Base-by-base conservation (phyloP, 2,329 filamentous ascomycete genomes). In the Cordyceps militaris region DNA sequence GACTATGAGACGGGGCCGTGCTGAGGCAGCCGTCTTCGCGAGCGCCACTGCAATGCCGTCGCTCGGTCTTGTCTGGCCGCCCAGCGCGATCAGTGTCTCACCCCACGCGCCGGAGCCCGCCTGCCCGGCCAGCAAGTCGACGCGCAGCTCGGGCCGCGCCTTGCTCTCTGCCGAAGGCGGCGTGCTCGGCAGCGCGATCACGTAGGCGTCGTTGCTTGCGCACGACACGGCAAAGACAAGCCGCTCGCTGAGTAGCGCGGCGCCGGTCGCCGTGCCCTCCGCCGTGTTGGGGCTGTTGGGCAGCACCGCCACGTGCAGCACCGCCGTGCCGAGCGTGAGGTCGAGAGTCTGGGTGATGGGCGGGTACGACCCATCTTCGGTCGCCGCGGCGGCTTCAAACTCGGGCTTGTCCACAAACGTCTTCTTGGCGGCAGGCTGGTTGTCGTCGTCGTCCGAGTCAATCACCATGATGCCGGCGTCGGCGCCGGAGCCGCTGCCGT, bases 51-150 rank as follows among this genome's bases (percentile, higher is more conserved):
- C 79, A 11, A 86, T 66, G 5, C 80, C 81, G 59, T 82, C 75
- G 32, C 79, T 80, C 28, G 74, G 71, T 60, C 74, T 79, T 47
- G 73, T 71, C 65, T 83, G 81, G 1, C 83, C 82, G 19, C 70
- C 70, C 7, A 87, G 74, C 11, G 78, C 66, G 1, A 79, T 73
- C 24, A 87, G 69, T 0, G 76, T 78, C 69, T 87, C 84, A 7
- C 83, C 83, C 82, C 84, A 87, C n/a, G 76, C 77, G 40, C 83
- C 83, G 32, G 78, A 81, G 19, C 84, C 84, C 36, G 79, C 79
- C 60, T 76, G 78, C 21, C 76, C 79, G 8, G 78, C 76, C 52
- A 83, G 66, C 10, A 84, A 73, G 59, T 74, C 76, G 19, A 71
- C 69, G 55, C 74, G 76, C 24, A 86, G 71, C 59, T 84, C 80